Base-by-base conservation (phyloP, 176 grass and related monocot species). In the sorghum (Sorghum bicolor) region DNA sequence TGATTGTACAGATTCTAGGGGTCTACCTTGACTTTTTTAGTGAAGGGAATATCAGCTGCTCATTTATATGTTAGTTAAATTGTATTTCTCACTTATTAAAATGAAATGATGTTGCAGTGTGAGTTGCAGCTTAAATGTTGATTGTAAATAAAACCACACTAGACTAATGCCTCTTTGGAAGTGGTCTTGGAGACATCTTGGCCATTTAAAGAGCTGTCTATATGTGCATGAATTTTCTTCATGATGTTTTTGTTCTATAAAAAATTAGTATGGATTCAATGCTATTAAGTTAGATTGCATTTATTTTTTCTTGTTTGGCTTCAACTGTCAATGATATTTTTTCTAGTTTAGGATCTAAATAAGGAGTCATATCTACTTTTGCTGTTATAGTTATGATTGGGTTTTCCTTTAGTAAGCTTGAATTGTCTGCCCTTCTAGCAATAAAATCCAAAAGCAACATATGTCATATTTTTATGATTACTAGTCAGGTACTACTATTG, bases 51-150 rank as follows among this genome's bases (percentile, higher is more conserved):
- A 48, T 16, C 28, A 28, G 0, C 77, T 45, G 31, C 48, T 82
- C n/a, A 8, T 48, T n/a, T 24, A 33, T 67, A 29, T 76, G 62
- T 47, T 82, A 37, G 11, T 47, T 62, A 2, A 2, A 44, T 70
- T 36, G 11, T 70, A 25, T 76, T 87, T 87, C 2, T 45, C 76
- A 47, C 64, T 38, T 71, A 25, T n/a, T 70, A 25, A 34, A 77
- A 70, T 16, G 6, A 24, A 31, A 37, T 60, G 20, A 3, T 61
- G 47, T 80, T 80, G 76, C 30, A 48, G 75, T 70, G 70, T 66
- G 74, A 69, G 74, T 50, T n/a, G 40, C 6, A 28, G 39, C 17
- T 75, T 80, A 48, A 37, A 50, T 55, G 17, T 50, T 64, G 30
- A 76, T 76, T 39, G 45, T 75, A 45, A 44, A 57, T 30, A n/a